Evolutionary conservation across 805 yeast species (phyloP).

Genomic region (Cyberlindnera petersonii): DNA sequence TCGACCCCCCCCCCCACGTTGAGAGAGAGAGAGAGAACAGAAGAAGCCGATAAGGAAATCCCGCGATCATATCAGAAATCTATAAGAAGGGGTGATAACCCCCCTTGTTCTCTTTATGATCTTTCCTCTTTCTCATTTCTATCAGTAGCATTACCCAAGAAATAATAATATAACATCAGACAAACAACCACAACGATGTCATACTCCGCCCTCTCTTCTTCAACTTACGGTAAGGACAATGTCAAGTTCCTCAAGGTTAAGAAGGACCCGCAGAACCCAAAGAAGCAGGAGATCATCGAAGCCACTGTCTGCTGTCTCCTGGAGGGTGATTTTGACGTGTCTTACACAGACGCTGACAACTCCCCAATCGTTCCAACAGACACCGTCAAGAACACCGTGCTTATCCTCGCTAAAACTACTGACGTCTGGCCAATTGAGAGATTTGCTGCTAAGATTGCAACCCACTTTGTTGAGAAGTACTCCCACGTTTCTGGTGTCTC

Average conservation of each 20-base stretch:
- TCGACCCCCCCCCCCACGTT: too few relatives aligned
- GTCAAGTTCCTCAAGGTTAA: constrained; percentile 89
- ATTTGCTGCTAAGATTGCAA: constrained; percentile 79
- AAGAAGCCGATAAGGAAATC: constrained; percentile 1
- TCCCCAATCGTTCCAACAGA: constrained; percentile 90
- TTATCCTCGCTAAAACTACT: constrained; percentile 74
- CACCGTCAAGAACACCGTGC: constrained; percentile 85
- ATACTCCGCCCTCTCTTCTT: constrained; percentile 33
- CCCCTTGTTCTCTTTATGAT: neutral
- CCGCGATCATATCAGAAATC: neutral
- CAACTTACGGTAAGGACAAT: constrained; percentile 88
- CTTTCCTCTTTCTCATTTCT: too few relatives aligned
- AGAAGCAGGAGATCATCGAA: constrained; percentile 78
- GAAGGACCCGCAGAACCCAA: constrained; percentile 69
- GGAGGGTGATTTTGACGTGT: constrained; percentile 71
- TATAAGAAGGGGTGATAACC: neutral
- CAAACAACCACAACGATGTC: constrained; percentile 16
- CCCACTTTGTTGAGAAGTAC: constrained; percentile 77
- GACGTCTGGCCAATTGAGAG: constrained; percentile 90
- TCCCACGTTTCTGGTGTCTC: constrained; percentile 70
- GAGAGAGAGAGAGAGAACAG: too few relatives aligned
- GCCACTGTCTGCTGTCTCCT: constrained; percentile 75
- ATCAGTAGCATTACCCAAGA: neutral
- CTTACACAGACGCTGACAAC: constrained; percentile 88
- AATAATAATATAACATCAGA: neutral